Evolutionary conservation across 805 yeast species (phyloP).

Genomic region (Blastobotrys attinorum): DNA sequence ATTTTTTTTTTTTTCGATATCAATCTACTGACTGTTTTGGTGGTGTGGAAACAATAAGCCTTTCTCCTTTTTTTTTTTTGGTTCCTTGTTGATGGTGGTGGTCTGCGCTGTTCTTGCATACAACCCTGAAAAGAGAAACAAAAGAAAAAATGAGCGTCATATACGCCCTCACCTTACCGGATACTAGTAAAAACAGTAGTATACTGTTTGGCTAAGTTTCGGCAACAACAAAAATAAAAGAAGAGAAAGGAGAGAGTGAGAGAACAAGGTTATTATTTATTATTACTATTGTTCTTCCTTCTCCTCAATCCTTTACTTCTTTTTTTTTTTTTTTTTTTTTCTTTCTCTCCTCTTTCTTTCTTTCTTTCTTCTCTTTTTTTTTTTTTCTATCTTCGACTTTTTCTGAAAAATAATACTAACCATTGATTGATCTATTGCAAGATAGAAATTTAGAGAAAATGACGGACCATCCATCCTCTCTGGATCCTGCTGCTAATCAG

Average conservation of each 20-base stretch:
- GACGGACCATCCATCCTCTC: not conserved
- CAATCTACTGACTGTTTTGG: not conserved
- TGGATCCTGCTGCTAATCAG: not conserved
- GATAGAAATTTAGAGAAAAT: not conserved
- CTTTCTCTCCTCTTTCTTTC: slow-evolving; percentile 6
- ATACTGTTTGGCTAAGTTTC: not conserved
- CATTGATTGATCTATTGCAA: not conserved
- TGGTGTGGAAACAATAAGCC: not conserved
- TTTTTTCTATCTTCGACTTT: not conserved
- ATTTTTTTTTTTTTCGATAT: not conserved
- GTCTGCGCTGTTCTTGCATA: not conserved
- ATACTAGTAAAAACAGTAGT: not conserved
- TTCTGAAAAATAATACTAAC: not conserved
- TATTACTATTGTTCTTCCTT: not conserved
- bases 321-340: slow-evolving; percentile 9
- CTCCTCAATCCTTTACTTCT: not conserved
- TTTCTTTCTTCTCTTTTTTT: not conserved
- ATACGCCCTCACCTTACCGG: not conserved
- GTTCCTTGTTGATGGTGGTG: not conserved
- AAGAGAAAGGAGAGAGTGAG: too few relatives aligned
- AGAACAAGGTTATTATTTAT: not conserved
- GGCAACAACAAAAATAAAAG: too few relatives aligned
- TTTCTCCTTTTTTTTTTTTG: not conserved
- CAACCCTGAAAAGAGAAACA: not conserved
- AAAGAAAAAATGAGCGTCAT: too few relatives aligned